Conservation (phyloP, 1,284 basidiomycete genomes). For the Cryptococcus sp. region DNA sequence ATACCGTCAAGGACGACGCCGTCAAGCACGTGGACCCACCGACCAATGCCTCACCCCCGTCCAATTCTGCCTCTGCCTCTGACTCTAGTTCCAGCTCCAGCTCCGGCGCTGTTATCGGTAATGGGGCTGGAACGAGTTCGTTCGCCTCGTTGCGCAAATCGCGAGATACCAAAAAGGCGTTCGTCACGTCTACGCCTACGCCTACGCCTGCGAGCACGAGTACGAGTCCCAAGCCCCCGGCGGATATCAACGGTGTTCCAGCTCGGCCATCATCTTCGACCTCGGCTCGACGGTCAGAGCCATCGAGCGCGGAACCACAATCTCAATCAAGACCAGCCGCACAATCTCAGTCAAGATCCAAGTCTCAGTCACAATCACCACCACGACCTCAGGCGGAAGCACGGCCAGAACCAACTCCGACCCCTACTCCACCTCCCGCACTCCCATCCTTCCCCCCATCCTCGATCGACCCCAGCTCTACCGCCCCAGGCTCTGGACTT, state of each 20-base stretch:
- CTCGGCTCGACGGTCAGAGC: too few relatives aligned
- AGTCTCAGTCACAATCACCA: not conserved
- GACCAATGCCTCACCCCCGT: not conserved
- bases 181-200: slow-evolving; percentile 2
- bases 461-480: slow-evolving; percentile 27
- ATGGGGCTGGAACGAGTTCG: slow-evolving; percentile 1
- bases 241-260: too few relatives aligned
- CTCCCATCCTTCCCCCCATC: slow-evolving; percentile 10
- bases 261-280: too few relatives aligned
- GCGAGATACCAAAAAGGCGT: slow-evolving; percentile 24
- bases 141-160: slow-evolving; percentile 33
- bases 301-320: not conserved
- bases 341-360: not conserved
- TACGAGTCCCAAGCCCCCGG: too few relatives aligned
- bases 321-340: not conserved
- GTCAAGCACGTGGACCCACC: too few relatives aligned
- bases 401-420: too few relatives aligned
- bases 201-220: not conserved
- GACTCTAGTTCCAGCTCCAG: not conserved
- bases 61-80: not conserved
- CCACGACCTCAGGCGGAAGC: not conserved
- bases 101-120: not conserved
- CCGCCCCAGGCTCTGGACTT: slow-evolving; percentile 37
- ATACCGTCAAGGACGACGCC: too few relatives aligned
- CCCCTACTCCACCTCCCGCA: not conserved